These are phyloP conservation scores for Dimocarpus longan DNA, from an alignment of 345 rosid species.

Conservation along the genomic window DNA sequence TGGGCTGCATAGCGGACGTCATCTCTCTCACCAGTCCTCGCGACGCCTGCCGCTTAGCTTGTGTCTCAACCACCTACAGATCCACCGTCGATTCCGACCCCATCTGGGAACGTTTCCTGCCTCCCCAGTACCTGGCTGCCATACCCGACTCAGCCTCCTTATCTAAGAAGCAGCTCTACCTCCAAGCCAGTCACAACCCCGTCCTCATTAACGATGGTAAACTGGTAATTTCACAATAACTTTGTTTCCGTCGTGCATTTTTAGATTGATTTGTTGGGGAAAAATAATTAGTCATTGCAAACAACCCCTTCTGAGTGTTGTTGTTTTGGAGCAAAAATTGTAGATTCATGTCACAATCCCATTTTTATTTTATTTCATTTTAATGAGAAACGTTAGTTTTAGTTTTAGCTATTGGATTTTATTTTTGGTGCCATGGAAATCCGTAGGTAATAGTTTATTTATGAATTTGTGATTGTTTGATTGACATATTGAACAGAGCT, in stretches of 20 bases:
- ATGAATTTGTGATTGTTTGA: not conserved
- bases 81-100: slow-evolving; percentile 54
- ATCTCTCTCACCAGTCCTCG: slow-evolving; percentile 50
- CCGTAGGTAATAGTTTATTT: no score
- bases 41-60: slow-evolving; percentile 47
- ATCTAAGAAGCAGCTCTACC: slow-evolving; percentile 45
- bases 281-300: no score
- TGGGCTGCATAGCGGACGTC: slow-evolving; percentile 49
- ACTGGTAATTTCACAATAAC: slow-evolving; percentile 39
- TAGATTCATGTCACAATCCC: no score
- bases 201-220: slow-evolving; percentile 55
- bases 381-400: no score
- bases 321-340: no score
- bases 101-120: slow-evolving; percentile 69
- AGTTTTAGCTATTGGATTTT: not conserved
- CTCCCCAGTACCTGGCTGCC: slow-evolving; percentile 40
- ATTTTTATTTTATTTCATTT: no score
- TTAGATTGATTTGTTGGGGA: no score
- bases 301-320: no score
- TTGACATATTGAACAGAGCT: slow-evolving; percentile 27
- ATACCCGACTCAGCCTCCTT: not conserved
- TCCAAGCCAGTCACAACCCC: slow-evolving; percentile 41
- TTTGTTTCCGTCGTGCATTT: no score
- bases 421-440: no score
- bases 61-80: slow-evolving; percentile 47